A percentile compares a stretch with the other conserved stretches of the same genome.
phyloP scores from a whole-genome alignment of 495 filamentous ascomycete species.

The Bathelium albidoporum region DNA sequence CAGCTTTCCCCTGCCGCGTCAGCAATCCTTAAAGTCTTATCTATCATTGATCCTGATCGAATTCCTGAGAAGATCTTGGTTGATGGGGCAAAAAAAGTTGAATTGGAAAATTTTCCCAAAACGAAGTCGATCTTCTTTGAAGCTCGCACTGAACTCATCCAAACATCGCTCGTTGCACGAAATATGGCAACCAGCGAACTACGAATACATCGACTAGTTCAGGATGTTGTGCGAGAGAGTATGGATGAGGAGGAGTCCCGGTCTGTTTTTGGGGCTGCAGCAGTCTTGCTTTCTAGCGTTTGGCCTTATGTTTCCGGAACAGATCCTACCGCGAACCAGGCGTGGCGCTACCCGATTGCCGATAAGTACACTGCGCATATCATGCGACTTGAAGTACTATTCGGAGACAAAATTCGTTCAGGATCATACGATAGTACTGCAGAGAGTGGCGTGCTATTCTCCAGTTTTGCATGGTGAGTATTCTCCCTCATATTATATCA shows the following conservation, averaged over 20 bases:
- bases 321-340: background rate
- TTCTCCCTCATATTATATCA: background rate
- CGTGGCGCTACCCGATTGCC: background rate
- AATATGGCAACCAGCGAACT: constrained; percentile 2
- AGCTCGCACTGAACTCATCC: constrained; percentile 2
- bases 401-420: background rate
- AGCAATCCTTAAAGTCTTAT: background rate
- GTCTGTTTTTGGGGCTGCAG: background rate
- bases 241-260: background rate
- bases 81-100: background rate
- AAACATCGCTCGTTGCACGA: background rate
- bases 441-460: background rate
- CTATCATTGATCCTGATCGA: background rate
- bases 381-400: background rate
- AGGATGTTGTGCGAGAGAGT: background rate
- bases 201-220: background rate
- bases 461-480: background rate
- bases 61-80: background rate
- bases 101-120: background rate
- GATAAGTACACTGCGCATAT: background rate
- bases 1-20: background rate
- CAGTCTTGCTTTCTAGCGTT: constrained; percentile 2
- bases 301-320: constrained; percentile 2
- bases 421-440: background rate
- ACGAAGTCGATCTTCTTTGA: background rate